Evolutionary conservation across 1,284 basidiomycete genomes (phyloP), one percentile per base, ranked within the genome.

Genomic region (Ceratobasidium sp.): DNA sequence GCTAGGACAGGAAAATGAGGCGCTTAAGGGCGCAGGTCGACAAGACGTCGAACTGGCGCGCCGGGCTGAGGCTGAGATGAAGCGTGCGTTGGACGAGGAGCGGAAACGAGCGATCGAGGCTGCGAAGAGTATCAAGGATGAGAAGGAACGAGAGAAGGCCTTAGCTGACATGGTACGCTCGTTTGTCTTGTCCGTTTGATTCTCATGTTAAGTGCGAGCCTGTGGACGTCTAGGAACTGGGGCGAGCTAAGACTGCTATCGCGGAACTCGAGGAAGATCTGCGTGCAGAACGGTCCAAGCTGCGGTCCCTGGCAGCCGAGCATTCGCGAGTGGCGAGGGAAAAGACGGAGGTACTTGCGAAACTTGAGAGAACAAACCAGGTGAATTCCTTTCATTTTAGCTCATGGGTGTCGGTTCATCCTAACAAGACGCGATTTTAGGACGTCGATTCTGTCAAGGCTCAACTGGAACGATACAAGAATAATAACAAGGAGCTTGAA

Each of bases 401-500:
- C 37, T 62, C 17, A 37, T 44, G 4, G 59, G 43, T 25, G n/a
- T 61, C 70, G 57, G 56, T 43, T 80, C 22, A 52, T 40, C 25
- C 46, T 22, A 62, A 57, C n/a, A 11, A 13, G 43, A 54, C 32
- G 79, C 67, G 22, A 34, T 54, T 77, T 44, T 79, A 94, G 92
- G 92, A 93, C 79, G 92, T 94, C 88, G 88, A 90, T 22, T 91
- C 91, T 62, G 88, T 94, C 65, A 90, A 89, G 79, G 82, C 87
- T 22, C 90, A 93, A 40, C 82, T 94, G n/a, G 88, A 90, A 49
- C 86, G 86, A 76, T 84, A 89, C 82, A 94, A 92, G 83, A 87
- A 89, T 73, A 89, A 92, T 79, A 93, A 91, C 78, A 85, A 90
- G 32, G 88, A 89, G 37, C 85, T 94, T 29, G 92, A 93, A 81